Conservation (phyloP, 352 stramenopile genomes). For the Globisporangium nagaii region DNA sequence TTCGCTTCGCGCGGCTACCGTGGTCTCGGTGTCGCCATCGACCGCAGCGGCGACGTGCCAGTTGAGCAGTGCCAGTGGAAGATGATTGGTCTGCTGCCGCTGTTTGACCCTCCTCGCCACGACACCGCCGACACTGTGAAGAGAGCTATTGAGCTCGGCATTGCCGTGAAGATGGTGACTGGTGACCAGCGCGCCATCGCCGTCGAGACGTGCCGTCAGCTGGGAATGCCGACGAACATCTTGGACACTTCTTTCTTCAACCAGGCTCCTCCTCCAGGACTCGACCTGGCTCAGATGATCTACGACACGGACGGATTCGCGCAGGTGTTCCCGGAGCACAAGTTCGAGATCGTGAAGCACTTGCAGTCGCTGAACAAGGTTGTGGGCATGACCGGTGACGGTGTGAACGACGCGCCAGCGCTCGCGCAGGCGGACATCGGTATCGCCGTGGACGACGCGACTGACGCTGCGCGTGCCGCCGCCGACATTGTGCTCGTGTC, state of each 20-base stretch:
- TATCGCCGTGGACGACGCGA: slow-evolving; percentile 89
- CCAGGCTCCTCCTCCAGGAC: slow-evolving; percentile 46
- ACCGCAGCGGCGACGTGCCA: slow-evolving; percentile 50
- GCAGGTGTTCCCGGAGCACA: slow-evolving; percentile 90
- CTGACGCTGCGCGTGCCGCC: slow-evolving; percentile 84
- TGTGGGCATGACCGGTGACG: slow-evolving; percentile 82
- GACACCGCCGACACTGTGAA: slow-evolving; percentile 92
- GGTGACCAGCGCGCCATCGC: slow-evolving; percentile 93
- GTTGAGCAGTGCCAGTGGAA: slow-evolving; percentile 85
- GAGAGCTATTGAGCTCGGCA: slow-evolving; percentile 84
- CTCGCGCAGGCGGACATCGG: slow-evolving; percentile 88
- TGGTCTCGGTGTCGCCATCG: slow-evolving; percentile 57
- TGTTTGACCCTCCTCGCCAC: slow-evolving; percentile 92
- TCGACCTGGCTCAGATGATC: slow-evolving; percentile 81
- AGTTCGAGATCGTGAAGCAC: slow-evolving; percentile 89
- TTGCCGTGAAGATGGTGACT: slow-evolving; percentile 95
- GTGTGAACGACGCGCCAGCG: slow-evolving; percentile 91
- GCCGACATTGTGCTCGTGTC: slow-evolving; percentile 88
- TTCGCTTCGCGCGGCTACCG: slow-evolving; percentile 63
- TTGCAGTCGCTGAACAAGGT: slow-evolving; percentile 84
- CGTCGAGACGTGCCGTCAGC: slow-evolving; percentile 85
- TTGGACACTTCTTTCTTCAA: slow-evolving; percentile 79
- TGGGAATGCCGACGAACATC: slow-evolving; percentile 89
- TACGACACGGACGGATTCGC: slow-evolving; percentile 92
- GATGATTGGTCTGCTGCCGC: slow-evolving; percentile 89